Conservation (phyloP, 192 early-diverging fungal species). For the Lobosporangium transversale region DNA sequence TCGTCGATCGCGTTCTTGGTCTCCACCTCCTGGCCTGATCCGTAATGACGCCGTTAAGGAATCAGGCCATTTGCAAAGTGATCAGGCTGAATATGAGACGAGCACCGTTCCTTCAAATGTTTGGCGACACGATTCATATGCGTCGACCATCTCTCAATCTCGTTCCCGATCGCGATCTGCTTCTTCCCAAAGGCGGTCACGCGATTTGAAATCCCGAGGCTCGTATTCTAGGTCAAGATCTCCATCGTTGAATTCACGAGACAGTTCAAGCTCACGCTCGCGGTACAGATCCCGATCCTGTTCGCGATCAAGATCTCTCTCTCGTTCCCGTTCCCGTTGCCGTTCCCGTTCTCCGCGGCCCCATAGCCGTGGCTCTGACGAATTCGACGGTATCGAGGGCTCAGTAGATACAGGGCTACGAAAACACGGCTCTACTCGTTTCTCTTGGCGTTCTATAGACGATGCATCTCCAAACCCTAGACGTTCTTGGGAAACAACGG, state of each 20-base stretch:
- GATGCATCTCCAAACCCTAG: constrained; percentile 4
- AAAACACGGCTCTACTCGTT: constrained; percentile 7
- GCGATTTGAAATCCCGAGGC: not conserved
- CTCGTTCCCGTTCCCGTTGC: too few relatives aligned
- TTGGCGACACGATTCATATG: constrained; percentile 26
- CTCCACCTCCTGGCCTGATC: constrained; percentile 4
- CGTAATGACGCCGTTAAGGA: constrained; percentile 2
- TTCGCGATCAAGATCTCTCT: constrained; percentile 7
- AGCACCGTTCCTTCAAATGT: too few relatives aligned
- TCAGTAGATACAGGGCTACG: not conserved
- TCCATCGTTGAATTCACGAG: constrained; percentile 7
- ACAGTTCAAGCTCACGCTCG: constrained; percentile 15
- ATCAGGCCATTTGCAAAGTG: not conserved
- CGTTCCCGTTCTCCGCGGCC: constrained; percentile 12
- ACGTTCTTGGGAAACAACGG: constrained; percentile 36
- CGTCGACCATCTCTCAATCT: constrained; percentile 22
- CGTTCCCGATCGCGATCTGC: constrained; percentile 15
- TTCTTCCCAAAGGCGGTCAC: not conserved
- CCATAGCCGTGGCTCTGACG: not conserved
- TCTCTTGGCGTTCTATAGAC: constrained; percentile 21
- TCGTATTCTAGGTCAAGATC: constrained; percentile 16
- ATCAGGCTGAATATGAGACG: not conserved
- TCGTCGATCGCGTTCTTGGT: constrained; percentile 47
- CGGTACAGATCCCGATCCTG: constrained; percentile 4
- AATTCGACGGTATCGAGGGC: not conserved